phyloP scores from a whole-genome alignment of 805 yeast species.

The Kuraishia hungarica region DNA sequence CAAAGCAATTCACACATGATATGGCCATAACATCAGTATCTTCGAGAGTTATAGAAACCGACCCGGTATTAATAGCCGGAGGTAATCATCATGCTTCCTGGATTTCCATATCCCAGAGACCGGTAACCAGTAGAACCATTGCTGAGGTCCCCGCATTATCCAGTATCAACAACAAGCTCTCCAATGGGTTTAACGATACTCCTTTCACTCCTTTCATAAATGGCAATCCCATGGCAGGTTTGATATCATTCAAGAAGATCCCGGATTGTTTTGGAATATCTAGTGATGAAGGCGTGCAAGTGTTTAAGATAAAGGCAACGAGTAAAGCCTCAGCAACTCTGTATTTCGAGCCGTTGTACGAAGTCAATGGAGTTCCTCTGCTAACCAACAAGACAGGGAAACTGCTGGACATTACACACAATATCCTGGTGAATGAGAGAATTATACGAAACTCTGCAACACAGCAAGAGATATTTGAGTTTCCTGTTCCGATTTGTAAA shows the following conservation, averaged over 20 bases:
- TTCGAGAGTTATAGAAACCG: not conserved
- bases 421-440: not conserved
- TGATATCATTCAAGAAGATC: not conserved
- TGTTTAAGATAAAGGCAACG: too few relatives aligned
- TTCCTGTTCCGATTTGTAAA: not conserved
- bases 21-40: too few relatives aligned
- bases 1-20: too few relatives aligned
- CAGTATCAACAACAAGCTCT: not conserved
- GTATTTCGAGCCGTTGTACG: not conserved
- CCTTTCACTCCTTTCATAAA: not conserved
- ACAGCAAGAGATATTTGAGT: not conserved
- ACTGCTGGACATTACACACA: not conserved
- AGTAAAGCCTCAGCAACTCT: not conserved
- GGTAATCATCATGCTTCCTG: not conserved
- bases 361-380: not conserved
- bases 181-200: not conserved
- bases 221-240: not conserved
- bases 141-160: not conserved
- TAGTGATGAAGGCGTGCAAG: not conserved
- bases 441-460: not conserved
- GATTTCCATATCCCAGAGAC: not conserved
- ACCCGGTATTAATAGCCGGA: not conserved
- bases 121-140: not conserved
- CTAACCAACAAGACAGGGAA: not conserved
- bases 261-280: not conserved